Evolutionary conservation across 192 early-diverging fungal genomes (phyloP).

Genomic region (Mortierella claussenii): DNA sequence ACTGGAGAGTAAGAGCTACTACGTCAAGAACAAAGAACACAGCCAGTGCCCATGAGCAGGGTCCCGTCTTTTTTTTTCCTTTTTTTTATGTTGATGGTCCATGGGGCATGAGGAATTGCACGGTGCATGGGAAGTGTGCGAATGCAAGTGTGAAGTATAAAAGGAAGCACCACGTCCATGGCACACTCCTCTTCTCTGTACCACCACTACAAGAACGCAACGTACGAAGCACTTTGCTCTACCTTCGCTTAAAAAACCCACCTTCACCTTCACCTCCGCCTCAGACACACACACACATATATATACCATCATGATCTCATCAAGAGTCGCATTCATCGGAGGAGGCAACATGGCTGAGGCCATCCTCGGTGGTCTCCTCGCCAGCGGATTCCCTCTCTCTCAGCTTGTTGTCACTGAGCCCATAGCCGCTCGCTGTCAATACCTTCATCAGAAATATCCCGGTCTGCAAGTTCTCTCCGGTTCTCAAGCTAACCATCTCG

Average conservation of each 20-base stretch:
- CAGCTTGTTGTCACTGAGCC: constrained; percentile 88
- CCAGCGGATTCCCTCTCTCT: constrained; percentile 73
- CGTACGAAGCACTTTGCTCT: not conserved
- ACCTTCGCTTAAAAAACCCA: not conserved
- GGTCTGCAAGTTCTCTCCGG: constrained; percentile 64
- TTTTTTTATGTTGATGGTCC: too few species aligned
- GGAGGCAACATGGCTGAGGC: constrained; percentile 97
- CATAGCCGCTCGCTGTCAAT: constrained; percentile 67
- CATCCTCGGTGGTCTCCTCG: constrained; percentile 88
- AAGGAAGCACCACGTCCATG: not conserved
- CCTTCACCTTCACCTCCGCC: not conserved
- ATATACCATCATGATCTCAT: constrained; percentile 13
- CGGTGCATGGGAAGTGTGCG: not conserved
- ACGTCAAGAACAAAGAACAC: not conserved
- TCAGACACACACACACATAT: not conserved
- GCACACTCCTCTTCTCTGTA: too few species aligned
- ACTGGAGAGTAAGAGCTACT: not conserved
- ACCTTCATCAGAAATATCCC: constrained; percentile 71
- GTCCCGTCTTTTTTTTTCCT: not conserved
- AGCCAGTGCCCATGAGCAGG: not conserved
- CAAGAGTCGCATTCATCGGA: constrained; percentile 78
- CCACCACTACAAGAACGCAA: too few species aligned
- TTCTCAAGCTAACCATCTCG: constrained; percentile 65
- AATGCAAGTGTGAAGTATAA: not conserved
- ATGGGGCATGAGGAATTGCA: too few species aligned